A percentile compares a stretch with the other conserved stretches of the same genome.
Evolutionary conservation across 768 basidiomycete species (phyloP).

Genomic region (Tephrocybe sp.): DNA sequence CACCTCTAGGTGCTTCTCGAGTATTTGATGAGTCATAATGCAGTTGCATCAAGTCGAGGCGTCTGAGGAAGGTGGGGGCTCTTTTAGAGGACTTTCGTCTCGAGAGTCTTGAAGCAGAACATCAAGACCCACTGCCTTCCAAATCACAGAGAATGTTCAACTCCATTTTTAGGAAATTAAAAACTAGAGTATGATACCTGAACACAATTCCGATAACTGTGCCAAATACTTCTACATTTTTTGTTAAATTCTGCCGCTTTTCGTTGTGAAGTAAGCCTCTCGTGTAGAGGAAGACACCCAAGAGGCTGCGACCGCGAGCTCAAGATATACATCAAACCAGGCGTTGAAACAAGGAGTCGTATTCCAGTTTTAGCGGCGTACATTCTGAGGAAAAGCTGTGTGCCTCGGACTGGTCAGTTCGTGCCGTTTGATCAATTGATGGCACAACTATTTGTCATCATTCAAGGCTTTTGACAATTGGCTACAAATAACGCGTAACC

Average conservation of each 20-base stretch:
- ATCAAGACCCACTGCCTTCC: neutral
- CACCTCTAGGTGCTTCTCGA: too few relatives aligned
- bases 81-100: neutral
- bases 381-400: slow-evolving; percentile 80
- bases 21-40: too few relatives aligned
- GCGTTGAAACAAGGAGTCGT: slow-evolving; percentile 96
- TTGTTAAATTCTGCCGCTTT: slow-evolving; percentile 86
- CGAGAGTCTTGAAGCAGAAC: neutral
- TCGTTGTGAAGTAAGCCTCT: slow-evolving; percentile 31
- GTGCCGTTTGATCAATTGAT: too few relatives aligned
- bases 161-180: neutral
- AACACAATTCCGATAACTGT: slow-evolving; percentile 74
- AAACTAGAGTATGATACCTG: slow-evolving; percentile 52
- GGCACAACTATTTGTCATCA: too few relatives aligned
- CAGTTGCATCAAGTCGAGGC: too few relatives aligned
- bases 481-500: neutral
- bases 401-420: slow-evolving; percentile 39
- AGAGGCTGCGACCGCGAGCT: slow-evolving; percentile 57
- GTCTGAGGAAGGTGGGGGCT: neutral
- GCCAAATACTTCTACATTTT: slow-evolving; percentile 82
- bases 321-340: slow-evolving; percentile 95
- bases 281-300: too few relatives aligned
- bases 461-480: neutral
- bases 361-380: slow-evolving; percentile 84
- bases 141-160: neutral